Evolutionary conservation across 1,139 yeast genomes (phyloP).

Genomic region (Taiozyma onychis): DNA sequence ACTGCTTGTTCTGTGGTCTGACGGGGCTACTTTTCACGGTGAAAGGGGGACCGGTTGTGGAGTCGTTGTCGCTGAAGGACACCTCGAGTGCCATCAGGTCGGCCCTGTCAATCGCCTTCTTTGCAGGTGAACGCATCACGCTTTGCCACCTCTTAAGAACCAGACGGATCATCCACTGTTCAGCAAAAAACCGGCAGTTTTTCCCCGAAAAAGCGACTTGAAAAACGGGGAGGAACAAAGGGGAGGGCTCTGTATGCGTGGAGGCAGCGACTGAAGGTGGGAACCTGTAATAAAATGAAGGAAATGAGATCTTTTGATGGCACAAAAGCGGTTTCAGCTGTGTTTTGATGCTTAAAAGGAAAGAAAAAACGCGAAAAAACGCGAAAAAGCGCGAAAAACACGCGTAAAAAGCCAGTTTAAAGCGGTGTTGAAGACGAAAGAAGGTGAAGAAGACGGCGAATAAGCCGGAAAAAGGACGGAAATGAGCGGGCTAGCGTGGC

Average conservation of each 20-base stretch:
- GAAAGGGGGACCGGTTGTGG: not conserved
- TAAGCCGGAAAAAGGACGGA: not conserved
- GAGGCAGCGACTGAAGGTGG: too few species aligned
- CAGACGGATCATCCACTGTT: not conserved
- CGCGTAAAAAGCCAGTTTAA: too few species aligned
- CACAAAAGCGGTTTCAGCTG: too few species aligned
- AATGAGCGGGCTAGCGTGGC: constrained; percentile 11
- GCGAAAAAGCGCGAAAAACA: too few species aligned
- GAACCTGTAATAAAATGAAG: too few species aligned
- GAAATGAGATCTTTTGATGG: too few species aligned
- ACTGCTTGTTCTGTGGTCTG: constrained; percentile 9
- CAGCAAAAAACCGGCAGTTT: not conserved
- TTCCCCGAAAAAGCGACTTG: not conserved
- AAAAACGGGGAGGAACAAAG: not conserved
- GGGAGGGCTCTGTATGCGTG: not conserved
- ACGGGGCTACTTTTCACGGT: constrained; percentile 5
- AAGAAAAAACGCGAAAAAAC: not conserved
- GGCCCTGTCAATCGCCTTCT: constrained; percentile 6
- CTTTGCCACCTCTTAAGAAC: not conserved
- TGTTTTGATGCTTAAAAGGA: too few species aligned
- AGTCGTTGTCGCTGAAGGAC: not conserved
- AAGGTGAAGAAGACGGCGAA: not conserved
- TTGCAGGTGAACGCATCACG: not conserved
- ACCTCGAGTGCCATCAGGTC: constrained; percentile 8
- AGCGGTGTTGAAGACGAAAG: not conserved